Evolutionary conservation across 495 filamentous ascomycete species (phyloP).

Genomic region (Aspergillus nanangensis): DNA sequence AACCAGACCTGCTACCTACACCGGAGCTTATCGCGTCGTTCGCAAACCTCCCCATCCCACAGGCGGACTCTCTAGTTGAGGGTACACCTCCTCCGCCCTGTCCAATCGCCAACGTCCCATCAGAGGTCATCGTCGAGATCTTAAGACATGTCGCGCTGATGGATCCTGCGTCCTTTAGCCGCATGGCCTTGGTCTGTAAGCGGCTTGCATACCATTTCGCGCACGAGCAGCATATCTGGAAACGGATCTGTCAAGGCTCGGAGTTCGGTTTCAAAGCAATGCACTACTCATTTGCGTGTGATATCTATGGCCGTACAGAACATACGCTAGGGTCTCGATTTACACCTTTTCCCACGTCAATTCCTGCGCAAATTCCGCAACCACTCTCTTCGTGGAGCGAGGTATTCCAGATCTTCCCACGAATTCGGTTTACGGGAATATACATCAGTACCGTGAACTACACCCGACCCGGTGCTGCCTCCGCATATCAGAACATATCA

Average conservation of each 20-base stretch:
- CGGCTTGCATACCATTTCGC: slow-evolving; percentile 77
- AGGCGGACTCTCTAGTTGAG: slow-evolving; percentile 54
- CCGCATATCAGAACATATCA: slow-evolving; percentile 46
- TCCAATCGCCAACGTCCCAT: slow-evolving; percentile 71
- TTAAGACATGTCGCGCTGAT: slow-evolving; percentile 62
- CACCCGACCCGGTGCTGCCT: slow-evolving; percentile 68
- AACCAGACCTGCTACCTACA: slow-evolving; percentile 45
- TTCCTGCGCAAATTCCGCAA: slow-evolving; percentile 29
- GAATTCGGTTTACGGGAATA: slow-evolving; percentile 87
- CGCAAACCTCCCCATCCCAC: slow-evolving; percentile 58
- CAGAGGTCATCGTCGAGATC: slow-evolving; percentile 77
- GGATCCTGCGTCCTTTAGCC: slow-evolving; percentile 76
- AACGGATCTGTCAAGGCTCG: slow-evolving; percentile 60
- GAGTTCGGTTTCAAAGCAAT: slow-evolving; percentile 79
- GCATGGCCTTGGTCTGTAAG: slow-evolving; percentile 82
- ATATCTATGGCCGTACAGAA: slow-evolving; percentile 58
- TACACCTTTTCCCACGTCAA: slow-evolving; percentile 35
- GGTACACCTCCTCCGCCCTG: slow-evolving; percentile 66
- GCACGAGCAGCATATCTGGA: slow-evolving; percentile 89
- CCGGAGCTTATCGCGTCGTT: slow-evolving; percentile 74
- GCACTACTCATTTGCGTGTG: slow-evolving; percentile 72
- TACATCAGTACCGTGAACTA: slow-evolving; percentile 98
- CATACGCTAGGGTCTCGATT: slow-evolving; percentile 31
- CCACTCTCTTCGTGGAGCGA: slow-evolving; percentile 41
- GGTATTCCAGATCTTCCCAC: slow-evolving; percentile 78